Base-by-base conservation (phyloP, 1,284 basidiomycete genomes). In the Leccinum variabile region DNA sequence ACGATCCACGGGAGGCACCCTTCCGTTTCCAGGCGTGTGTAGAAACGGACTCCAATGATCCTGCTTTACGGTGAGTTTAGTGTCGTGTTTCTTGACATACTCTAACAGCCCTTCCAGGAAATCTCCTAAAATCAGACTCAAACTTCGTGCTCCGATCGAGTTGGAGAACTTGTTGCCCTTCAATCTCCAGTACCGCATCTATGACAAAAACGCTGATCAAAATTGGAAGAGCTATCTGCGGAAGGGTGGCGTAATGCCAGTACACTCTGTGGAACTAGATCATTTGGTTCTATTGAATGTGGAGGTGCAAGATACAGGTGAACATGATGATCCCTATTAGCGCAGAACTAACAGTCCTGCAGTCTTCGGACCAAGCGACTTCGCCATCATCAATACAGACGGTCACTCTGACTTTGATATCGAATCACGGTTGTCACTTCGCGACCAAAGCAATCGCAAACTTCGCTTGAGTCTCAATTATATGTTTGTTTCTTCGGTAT, bases 321-420 rank as follows among this genome's bases (percentile, higher is more conserved):
- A 74, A 80, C 68, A 33, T 49, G 18, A 56, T 13, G 7, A 32
- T 54, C 41, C 16, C 6, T 39, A 9, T 8, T 30, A 32, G n/a
- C 32, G 46, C 37, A 14, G 16, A 37, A 56, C 60, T 68, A 44
- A 69, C 30, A 5, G 41, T 39, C 25, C 33, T 54, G 28, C 5
- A 91, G 93, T 87, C n/a, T 96, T 94, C 82, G 92, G 92, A 69
- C 91, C 95, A n/a, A 97, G 95, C 75, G 97, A 99, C 67, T 99
- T 98, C 70, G 91, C 95, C 2, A 98, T 99, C 75, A 97, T 99
- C 78, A 97, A 96, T 68, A 95, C 94, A 5, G 95, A 98, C 72
- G 91, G 90, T 53, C 88, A 92, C 61, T 93, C 96, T 22, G 95
- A 97, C 75, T 94, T 97, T 67, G 91, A 93, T 56, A 82, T 90